Evolutionary conservation across 805 yeast species (phyloP).

Genomic region (Ogataea paradorogensis): DNA sequence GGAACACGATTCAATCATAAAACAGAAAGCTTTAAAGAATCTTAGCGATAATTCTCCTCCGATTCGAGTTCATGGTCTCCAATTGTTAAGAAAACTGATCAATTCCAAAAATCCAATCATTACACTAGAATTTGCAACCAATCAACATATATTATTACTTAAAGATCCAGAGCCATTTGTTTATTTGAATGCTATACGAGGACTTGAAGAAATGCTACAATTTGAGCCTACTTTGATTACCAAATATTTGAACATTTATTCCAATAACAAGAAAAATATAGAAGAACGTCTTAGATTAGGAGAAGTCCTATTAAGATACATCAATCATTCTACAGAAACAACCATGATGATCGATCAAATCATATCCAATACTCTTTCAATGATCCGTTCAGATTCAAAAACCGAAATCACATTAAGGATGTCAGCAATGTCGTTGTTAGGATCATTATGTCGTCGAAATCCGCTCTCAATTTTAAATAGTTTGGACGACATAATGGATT

Average conservation of each 20-base stretch:
- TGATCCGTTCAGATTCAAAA: constrained; percentile 16
- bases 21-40: constrained; percentile 61
- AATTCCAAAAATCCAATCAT: constrained; percentile 47
- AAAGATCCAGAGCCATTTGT: constrained; percentile 83
- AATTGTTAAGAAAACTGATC: constrained; percentile 51
- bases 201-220: constrained; percentile 60
- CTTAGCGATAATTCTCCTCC: constrained; percentile 80
- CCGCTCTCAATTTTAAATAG: constrained; percentile 49
- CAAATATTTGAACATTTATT: constrained; percentile 13
- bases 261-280: constrained; percentile 26
- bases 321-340: constrained; percentile 46
- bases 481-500: constrained; percentile 63
- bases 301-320: constrained; percentile 66
- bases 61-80: constrained; percentile 81
- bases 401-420: constrained; percentile 65
- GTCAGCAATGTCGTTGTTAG: constrained; percentile 87
- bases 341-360: constrained; percentile 35
- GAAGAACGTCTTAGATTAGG: constrained; percentile 80
- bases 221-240: constrained; percentile 26
- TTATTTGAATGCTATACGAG: constrained; percentile 80
- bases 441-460: constrained; percentile 58
- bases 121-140: constrained; percentile 50
- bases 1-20: constrained; percentile 37
- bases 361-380: constrained; percentile 40
- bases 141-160: constrained; percentile 61